phyloP scores from a whole-genome alignment of 2,329 filamentous ascomycete genomes.

The Pseudocercospora musae region DNA sequence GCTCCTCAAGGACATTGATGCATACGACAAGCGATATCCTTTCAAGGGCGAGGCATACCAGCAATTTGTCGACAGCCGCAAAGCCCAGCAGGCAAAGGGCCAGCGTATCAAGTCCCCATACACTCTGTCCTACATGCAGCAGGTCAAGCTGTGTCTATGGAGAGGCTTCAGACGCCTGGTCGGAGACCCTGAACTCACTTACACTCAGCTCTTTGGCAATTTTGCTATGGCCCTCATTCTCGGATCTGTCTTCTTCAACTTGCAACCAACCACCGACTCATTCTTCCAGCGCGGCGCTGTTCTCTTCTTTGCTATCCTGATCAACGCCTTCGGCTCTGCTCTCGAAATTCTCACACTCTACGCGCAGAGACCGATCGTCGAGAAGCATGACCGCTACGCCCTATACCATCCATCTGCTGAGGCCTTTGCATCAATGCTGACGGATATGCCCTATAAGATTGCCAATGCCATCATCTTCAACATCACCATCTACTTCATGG shows the following conservation, averaged over 20 bases:
- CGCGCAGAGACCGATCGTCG: slow-evolving; percentile 84
- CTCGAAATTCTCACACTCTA: slow-evolving; percentile 85
- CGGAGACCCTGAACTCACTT: slow-evolving; percentile 71
- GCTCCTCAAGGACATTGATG: slow-evolving; percentile 45
- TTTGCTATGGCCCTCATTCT: slow-evolving; percentile 74
- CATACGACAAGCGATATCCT: slow-evolving; percentile 46
- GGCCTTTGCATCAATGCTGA: slow-evolving; percentile 81
- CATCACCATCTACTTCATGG: slow-evolving; percentile 80
- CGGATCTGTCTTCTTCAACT: slow-evolving; percentile 75
- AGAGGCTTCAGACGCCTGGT: slow-evolving; percentile 74
- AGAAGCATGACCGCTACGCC: slow-evolving; percentile 83
- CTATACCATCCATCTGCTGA: slow-evolving; percentile 88
- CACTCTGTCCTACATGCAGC: slow-evolving; percentile 73
- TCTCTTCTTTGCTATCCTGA: slow-evolving; percentile 81
- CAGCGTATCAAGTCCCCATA: slow-evolving; percentile 70
- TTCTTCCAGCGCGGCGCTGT: slow-evolving; percentile 78
- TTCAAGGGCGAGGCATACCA: slow-evolving; percentile 45
- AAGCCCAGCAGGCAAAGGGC: slow-evolving; percentile 46
- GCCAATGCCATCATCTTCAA: slow-evolving; percentile 75
- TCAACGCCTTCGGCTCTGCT: slow-evolving; percentile 79
- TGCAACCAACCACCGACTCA: slow-evolving; percentile 61
- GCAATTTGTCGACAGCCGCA: slow-evolving; percentile 46
- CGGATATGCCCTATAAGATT: slow-evolving; percentile 80
- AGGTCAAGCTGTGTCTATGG: slow-evolving; percentile 74
- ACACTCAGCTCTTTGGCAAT: slow-evolving; percentile 69